Conservation (phyloP, 2,329 filamentous ascomycete species). For the Trichoderma hamatum region DNA sequence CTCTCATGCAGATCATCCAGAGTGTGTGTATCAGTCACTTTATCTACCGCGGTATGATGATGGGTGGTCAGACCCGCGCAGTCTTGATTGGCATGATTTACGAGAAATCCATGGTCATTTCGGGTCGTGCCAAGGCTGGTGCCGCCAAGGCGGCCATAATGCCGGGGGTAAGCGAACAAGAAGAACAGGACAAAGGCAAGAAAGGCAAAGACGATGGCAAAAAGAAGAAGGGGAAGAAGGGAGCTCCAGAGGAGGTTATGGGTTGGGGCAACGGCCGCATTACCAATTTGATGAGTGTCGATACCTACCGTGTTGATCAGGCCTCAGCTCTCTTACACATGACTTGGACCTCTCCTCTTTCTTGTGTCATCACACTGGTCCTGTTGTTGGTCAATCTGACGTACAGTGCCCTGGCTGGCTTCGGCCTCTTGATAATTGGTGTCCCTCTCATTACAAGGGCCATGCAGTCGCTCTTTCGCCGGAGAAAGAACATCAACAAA, state of each 20-base stretch:
- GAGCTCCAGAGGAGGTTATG: conserved; percentile 55
- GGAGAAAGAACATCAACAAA: conserved; percentile 83
- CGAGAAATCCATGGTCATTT: conserved; percentile 88
- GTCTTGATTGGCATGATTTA: conserved; percentile 86
- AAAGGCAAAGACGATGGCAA: conserved; percentile 39
- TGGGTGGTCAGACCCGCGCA: conserved; percentile 80
- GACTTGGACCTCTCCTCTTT: conserved; percentile 82
- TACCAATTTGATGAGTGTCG: conserved; percentile 91
- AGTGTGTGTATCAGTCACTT: conserved; percentile 86
- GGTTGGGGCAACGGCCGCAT: conserved; percentile 95
- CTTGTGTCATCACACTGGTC: conserved; percentile 75
- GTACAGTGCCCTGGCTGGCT: conserved; percentile 88
- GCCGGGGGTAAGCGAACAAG: conserved; percentile 49
- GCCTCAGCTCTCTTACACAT: conserved; percentile 89
- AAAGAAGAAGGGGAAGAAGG: conserved; percentile 44
- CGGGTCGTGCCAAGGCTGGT: conserved; percentile 83
- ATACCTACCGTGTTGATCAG: conserved; percentile 90
- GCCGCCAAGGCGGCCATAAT: conserved; percentile 50
- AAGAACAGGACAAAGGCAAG: conserved; percentile 49
- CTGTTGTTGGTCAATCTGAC: conserved; percentile 84
- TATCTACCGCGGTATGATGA: conserved; percentile 88
- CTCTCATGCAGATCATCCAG: conserved; percentile 80
- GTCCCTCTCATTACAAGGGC: conserved; percentile 77
- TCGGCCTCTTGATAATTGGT: conserved; percentile 76
- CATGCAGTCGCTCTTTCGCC: conserved; percentile 74